Evolutionary conservation across 225 moss, liverwort and hornwort species (phyloP), one percentile per base, ranked within the genome.

Genomic region (Pseudoscleropodium purum): DNA sequence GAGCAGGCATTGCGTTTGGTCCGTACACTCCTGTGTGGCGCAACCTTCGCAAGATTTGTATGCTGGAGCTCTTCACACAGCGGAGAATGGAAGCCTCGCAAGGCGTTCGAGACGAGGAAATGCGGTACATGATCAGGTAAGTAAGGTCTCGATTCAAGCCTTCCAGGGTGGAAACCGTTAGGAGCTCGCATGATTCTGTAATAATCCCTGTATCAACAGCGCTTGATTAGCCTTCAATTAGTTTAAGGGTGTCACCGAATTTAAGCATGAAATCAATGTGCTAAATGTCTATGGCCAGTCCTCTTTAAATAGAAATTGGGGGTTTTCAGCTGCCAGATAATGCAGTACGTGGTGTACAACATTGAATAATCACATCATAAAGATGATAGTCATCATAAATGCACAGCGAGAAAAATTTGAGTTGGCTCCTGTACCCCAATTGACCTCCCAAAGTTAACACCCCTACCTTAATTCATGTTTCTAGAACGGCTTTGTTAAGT

Each of bases 1-100:
- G 29, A 25, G n/a, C 86, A 88, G 90, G 89, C 14, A 82, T 95
- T 18, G 92, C 90, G 11, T 92, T 91, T 66, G 70, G 91, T 54
- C 94, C 91, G 2, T 94, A 91, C 25, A 94, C 92, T 26, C 92
- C 92, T 31, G 59, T 91, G 30, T 95, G 95, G 94, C 93, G 94
- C 66, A 83, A 77, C 45, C 85, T 93, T 7, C 90, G 96, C 30
- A 94, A 93, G 79, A 79, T 95, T 29, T 95, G 93, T 39, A 84
- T 69, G 76, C 72, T 79, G 29, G 87, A 90, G 52, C 88, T 93
- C n/a, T 89, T 91, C 81, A 87, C 91, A 3, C 69, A 67, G 37
- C 68, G 84, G 12, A 61, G 91, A 41, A 84, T 93, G 89, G 88
- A 89, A 65, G 89, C 86, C 7, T 89, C 73, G 30, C 84, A 92